Base-by-base conservation (phyloP, 768 basidiomycete species). In the Podaxis sp. region DNA sequence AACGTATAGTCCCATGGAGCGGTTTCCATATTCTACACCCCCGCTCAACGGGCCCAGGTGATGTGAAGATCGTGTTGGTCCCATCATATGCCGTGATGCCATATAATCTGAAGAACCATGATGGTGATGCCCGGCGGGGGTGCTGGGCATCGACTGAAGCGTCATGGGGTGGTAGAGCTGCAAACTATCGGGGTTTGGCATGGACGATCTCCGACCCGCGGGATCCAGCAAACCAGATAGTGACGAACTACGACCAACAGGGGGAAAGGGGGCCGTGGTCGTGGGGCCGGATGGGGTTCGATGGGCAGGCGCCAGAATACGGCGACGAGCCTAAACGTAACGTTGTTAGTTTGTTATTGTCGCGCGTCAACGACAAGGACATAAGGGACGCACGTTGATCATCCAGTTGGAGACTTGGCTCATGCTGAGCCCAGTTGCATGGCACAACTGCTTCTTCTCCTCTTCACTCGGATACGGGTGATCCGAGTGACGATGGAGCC, bases 331-430 rank as follows among this genome's bases (percentile, higher is more conserved):
- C 91, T 93, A 66, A 48, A 58, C 60, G 58, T 41, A 57, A 63
- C 38, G 61, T 50, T 56, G 28, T 24, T 53, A 54, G 28, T 56
- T 56, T 33, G 30, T 33, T 33, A 33, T 7, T 10, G 20, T 55
- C 11, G 17, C 5, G 22, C 24, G 20, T 24, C 30, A 52, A 28
- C 20, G 20, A 59, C 30, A 28, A 24, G 44, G 53, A 38, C 54
- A 41, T 56, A 7, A 11, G 15, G 64, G 7, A 80, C 75, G 62
- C 48, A 82, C 92, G 68, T 94, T 94, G 70, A 94, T 94, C 92
- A 94, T 94, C 92, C 92, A 94, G 73, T 94, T 94, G 57, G 90
- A 92, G 0, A 94, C 91, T 74, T 95, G 92, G 75, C 83, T 86
- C 91, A 94, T 94, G 77, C 87, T 91, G 66, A 95, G 77, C 26